These are phyloP conservation scores for Gloeophyllum trabeum DNA, from an alignment of 768 basidiomycete species.

Conservation along the genomic window DNA sequence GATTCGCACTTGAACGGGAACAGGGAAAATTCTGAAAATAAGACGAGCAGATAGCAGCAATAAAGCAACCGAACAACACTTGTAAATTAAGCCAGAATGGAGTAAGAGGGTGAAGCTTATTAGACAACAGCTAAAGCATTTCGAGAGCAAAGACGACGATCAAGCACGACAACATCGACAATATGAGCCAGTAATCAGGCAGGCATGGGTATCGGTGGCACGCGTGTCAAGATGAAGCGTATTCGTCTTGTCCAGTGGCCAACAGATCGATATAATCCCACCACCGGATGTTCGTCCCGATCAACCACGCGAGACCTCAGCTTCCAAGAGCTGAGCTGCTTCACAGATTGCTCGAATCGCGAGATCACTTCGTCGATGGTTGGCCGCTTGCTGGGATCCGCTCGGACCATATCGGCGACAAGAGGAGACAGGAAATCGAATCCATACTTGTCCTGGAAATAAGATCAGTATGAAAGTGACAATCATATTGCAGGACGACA, in stretches of 20 bases:
- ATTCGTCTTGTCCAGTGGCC: constrained; percentile 3
- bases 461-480: background rate
- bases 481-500: background rate
- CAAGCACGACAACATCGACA: no score
- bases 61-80: no score
- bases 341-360: constrained; percentile 5
- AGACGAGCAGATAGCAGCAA: no score
- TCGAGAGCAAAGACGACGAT: no score
- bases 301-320: constrained; percentile 5
- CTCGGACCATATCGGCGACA: constrained; percentile 13
- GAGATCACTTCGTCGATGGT: constrained; percentile 9
- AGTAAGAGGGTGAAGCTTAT: no score
- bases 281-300: constrained; percentile 1
- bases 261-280: background rate
- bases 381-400: constrained; percentile 16
- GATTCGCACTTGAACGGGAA: no score
- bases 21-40: no score
- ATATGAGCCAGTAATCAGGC: no score
- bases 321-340: constrained; percentile 3
- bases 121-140: no score
- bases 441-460: constrained; percentile 13
- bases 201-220: constrained; percentile 5
- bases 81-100: no score
- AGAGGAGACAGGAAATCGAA: constrained; percentile 16
- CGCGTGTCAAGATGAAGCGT: constrained; percentile 1